Conservation (phyloP, 495 filamentous ascomycete genomes). For the Filosporella fistucella region DNA sequence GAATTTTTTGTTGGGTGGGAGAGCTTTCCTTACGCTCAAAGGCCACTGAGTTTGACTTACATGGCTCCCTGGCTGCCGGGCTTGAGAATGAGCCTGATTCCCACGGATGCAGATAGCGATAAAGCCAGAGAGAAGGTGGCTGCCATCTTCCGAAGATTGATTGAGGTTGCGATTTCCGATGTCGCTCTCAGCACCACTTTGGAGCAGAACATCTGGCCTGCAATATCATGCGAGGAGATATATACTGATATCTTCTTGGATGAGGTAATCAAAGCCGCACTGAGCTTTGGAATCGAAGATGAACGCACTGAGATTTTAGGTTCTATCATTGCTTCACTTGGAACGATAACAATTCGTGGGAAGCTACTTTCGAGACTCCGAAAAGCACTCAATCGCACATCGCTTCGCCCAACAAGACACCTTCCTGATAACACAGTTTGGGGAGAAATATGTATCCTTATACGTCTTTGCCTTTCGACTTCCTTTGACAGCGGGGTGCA, state of each 20-base stretch:
- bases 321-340: slow-evolving; percentile 54
- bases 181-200: slow-evolving; percentile 50
- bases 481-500: slow-evolving; percentile 62
- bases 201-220: slow-evolving; percentile 57
- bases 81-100: slow-evolving; percentile 49
- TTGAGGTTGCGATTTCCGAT: slow-evolving; percentile 54
- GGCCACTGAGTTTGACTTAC: slow-evolving; percentile 58
- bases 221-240: slow-evolving; percentile 56
- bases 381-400: slow-evolving; percentile 60
- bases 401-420: slow-evolving; percentile 53
- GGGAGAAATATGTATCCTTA: slow-evolving; percentile 57
- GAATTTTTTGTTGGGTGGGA: slow-evolving; percentile 69
- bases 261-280: slow-evolving; percentile 55
- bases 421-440: slow-evolving; percentile 60
- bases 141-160: slow-evolving; percentile 55
- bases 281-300: slow-evolving; percentile 48
- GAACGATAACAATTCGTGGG: slow-evolving; percentile 55
- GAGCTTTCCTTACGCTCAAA: slow-evolving; percentile 56
- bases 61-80: slow-evolving; percentile 63
- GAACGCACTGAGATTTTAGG: slow-evolving; percentile 55
- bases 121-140: slow-evolving; percentile 58
- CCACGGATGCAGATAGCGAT: slow-evolving; percentile 52
- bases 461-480: slow-evolving; percentile 57
- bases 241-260: slow-evolving; percentile 60
- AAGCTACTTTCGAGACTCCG: slow-evolving; percentile 56